These are phyloP conservation scores for Penicillium sp. DNA, from an alignment of 2,329 filamentous ascomycete species.

Conservation along the genomic window DNA sequence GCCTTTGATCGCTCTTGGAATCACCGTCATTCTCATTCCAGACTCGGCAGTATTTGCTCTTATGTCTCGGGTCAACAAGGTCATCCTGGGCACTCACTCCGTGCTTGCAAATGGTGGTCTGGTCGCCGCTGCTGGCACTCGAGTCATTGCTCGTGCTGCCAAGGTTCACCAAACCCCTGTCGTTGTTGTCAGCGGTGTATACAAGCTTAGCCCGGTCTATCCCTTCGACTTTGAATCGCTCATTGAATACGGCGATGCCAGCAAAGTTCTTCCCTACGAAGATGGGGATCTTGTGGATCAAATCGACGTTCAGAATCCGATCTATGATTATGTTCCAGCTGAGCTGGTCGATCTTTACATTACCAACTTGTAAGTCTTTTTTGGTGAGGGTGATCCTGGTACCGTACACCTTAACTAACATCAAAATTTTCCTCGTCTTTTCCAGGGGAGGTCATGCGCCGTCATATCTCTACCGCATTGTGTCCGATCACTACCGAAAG, in stretches of 20 bases:
- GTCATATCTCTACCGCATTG: constrained; percentile 59
- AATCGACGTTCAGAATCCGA: constrained; percentile 69
- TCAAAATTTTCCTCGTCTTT: constrained; percentile 11
- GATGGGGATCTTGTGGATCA: constrained; percentile 74
- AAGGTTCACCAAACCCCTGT: constrained; percentile 77
- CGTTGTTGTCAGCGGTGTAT: constrained; percentile 82
- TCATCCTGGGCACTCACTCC: constrained; percentile 80
- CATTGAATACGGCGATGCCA: constrained; percentile 80
- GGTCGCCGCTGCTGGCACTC: constrained; percentile 76
- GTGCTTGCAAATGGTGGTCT: constrained; percentile 85
- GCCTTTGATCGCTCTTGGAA: constrained; percentile 68
- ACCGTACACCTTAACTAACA: neutral
- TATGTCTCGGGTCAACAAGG: constrained; percentile 93
- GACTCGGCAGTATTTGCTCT: constrained; percentile 85
- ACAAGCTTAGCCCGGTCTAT: constrained; percentile 87
- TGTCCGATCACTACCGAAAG: constrained; percentile 59
- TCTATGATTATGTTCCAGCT: constrained; percentile 75
- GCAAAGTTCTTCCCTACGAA: constrained; percentile 68
- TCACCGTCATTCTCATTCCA: constrained; percentile 75
- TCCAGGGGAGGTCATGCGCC: constrained; percentile 56
- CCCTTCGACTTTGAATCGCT: constrained; percentile 75
- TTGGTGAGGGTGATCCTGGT: neutral
- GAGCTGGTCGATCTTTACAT: constrained; percentile 60
- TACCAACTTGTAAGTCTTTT: constrained; percentile 67
- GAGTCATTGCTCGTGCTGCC: constrained; percentile 76